Conservation (phyloP, 225 moss, liverwort and hornwort species). For the Climacium dendroides region DNA sequence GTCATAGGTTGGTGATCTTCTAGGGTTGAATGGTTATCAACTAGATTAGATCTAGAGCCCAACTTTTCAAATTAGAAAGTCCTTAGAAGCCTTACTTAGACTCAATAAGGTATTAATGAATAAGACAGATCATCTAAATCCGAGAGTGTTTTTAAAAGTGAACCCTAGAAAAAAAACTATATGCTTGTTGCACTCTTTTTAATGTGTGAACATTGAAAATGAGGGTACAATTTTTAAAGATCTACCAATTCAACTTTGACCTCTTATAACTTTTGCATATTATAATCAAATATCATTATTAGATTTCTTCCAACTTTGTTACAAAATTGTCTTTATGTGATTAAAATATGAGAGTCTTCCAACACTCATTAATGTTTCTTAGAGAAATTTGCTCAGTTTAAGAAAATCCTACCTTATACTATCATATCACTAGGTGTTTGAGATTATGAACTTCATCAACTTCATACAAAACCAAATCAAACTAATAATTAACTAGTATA, state of each 20-base stretch:
- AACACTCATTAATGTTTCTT: neutral
- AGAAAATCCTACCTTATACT: neutral
- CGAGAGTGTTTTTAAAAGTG: too few relatives aligned
- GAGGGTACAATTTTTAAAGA: rapidly evolving
- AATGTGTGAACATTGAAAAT: neutral
- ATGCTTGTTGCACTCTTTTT: neutral
- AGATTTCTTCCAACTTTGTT: neutral
- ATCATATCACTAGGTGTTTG: neutral
- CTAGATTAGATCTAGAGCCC: rapidly evolving
- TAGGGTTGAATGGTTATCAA: neutral
- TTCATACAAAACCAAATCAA: neutral
- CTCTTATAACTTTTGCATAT: neutral
- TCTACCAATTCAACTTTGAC: neutral
- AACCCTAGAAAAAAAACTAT: too few relatives aligned
- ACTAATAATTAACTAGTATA: neutral
- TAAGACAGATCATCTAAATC: neutral
- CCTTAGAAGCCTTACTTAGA: neutral
- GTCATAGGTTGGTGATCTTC: neutral
- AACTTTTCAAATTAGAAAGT: neutral
- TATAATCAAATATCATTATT: neutral
- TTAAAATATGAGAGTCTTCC: neutral
- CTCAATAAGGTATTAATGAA: neutral
- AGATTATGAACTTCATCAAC: neutral
- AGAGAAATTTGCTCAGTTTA: neutral
- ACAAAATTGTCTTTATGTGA: neutral